These are phyloP conservation scores for Chalaropsis ovoidea DNA, from an alignment of 2,329 filamentous ascomycete genomes.

Conservation along the genomic window DNA sequence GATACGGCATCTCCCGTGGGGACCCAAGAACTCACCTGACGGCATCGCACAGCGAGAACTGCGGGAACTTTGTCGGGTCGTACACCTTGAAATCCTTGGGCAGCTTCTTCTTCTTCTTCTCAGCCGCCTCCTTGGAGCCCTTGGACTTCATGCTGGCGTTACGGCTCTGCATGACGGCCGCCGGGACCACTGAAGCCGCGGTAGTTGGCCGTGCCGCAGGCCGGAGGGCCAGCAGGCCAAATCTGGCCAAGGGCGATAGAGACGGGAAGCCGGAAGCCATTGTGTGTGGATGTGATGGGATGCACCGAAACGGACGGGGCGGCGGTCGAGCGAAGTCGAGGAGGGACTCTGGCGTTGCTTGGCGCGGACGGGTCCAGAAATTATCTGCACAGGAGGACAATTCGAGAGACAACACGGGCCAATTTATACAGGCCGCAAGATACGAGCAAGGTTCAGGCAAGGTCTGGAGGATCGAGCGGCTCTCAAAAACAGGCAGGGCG, in stretches of 20 bases:
- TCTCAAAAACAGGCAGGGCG: background rate
- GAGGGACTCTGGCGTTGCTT: background rate
- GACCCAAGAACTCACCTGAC: constrained; percentile 55
- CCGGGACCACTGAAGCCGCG: constrained; percentile 1
- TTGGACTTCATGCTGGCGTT: constrained; percentile 25
- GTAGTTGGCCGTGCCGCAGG: constrained; percentile 2
- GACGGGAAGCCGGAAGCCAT: constrained; percentile 17
- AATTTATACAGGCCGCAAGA: background rate
- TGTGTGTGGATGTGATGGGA: background rate
- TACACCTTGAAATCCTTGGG: constrained; percentile 59
- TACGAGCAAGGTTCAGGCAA: background rate
- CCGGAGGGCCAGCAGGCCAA: constrained; percentile 17
- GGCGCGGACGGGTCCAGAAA: background rate
- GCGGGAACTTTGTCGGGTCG: constrained; percentile 51
- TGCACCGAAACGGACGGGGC: background rate
- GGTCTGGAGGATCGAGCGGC: background rate
- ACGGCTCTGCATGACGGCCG: constrained; percentile 22
- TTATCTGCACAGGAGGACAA: background rate
- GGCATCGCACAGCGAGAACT: constrained; percentile 79
- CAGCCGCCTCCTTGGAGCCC: constrained; percentile 28
- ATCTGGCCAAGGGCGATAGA: constrained; percentile 13
- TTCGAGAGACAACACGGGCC: background rate
- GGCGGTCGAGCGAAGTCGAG: background rate
- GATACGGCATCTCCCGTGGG: too few species aligned
- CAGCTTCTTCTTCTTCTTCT: constrained; percentile 48